Evolutionary conservation across 2,329 filamentous ascomycete genomes (phyloP), one percentile per base, ranked within the genome.

Genomic region (Aureobasidium sp.): DNA sequence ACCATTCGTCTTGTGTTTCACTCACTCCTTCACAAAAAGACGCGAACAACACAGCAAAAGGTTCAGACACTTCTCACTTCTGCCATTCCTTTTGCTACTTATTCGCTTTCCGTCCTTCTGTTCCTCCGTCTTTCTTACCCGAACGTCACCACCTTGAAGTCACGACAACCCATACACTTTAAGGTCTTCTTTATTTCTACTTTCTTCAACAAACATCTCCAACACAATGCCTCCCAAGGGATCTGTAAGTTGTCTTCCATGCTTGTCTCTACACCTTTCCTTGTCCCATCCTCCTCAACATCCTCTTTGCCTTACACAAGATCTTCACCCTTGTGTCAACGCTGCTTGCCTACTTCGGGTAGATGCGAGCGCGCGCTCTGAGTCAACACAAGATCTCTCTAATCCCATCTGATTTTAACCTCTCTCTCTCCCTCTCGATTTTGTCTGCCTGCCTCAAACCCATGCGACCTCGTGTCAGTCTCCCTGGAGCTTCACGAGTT

Each of bases 211-310:
- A 41, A 6, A 27, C 29, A 39, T 23, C 6, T 10, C 26, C 55
- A 47, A 36, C 57, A 60, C n/a, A 29, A 61, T 61, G 58, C 47
- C 58, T 37, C 58, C 58, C 37, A 61, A 61, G 39, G 47, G 34
- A 8, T 29, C 44, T 12, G 58, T 62, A 55, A 62, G 59, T 62
- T 23, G 34, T 50, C n/a, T 41, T 41, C 8, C 32, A 9, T 26
- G 5, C 23, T 37, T 37, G n/a, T 53, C 20, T 37, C 13, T 15
- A 15, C 34, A 37, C 6, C 34, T 37, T 37, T 37, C 34, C 34
- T 15, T 37, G 34, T 15, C 34, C 12, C 10, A 37, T 37, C 34
- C 34, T 37, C 15, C 34, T 5, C 48, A 61, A 26, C 20, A 23
- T 6, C 10, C 20, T 32, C 23, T 51, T 55, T 37, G 8, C 34